Evolutionary conservation across 352 stramenopile species (phyloP), one percentile per base, ranked within the genome.

Genomic region (Peronospora destructor): DNA sequence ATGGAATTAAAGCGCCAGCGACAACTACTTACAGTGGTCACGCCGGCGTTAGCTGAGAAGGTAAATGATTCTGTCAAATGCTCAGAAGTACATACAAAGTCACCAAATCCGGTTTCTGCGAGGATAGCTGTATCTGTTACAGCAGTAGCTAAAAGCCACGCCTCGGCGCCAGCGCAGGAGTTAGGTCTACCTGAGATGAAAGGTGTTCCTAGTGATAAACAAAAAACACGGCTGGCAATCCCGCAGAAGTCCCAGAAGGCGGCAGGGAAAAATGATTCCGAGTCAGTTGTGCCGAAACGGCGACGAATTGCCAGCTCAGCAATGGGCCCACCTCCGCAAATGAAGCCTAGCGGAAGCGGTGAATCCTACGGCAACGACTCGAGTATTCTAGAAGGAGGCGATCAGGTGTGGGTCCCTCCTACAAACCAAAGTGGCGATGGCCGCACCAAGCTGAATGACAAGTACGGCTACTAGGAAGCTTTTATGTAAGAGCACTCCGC

Each of bases 341-440:
- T 40, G 19, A 57, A 54, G 30, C 12, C 26, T 11, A 44, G 4
- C 5, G 11, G 33, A 41, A 59, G 32, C 44, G 19, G 26, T 9
- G 21, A 58, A 21, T 19, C 43, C 0, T 8, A 10, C 12, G 29
- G 26, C 13, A 13, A 28, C 17, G 56, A 76, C 16, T 28, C 37
- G n/a, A 56, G 32, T 35, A 53, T 68, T 9, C 52, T 89, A 23
- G 78, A 93, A 64, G 84, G 81, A 39, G 82, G 79, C 3, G 84
- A 95, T 26, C 62, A 66, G 4, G 67, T 82, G 43, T 95, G 84
- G 83, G 66, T 93, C 12, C 83, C 85, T 10, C 85, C 85, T 1
- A 39, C 61, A 17, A 84, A 84, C 39, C 85, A 95, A 64, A 83
- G 68, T n/a, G 84, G 84, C 25, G 82, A 95, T 52, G 84, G 84